phyloP scores from a whole-genome alignment of 164 flowering plant genomes.

The Vitis riparia region DNA sequence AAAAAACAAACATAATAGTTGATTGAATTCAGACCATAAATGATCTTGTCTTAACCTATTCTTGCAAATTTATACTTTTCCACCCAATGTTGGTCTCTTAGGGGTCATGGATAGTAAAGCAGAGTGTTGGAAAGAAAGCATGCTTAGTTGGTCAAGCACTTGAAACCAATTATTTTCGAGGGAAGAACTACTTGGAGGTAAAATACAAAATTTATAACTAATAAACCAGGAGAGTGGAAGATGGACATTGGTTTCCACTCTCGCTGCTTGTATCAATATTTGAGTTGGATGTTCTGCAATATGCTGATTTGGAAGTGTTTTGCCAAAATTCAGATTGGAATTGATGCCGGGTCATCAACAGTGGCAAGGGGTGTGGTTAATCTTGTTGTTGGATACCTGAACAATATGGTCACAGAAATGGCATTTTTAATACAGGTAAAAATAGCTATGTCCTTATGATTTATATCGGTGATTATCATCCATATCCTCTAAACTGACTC shows the following conservation, averaged over 20 bases:
- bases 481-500: no score
- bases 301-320: not conserved
- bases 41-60: no score
- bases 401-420: constrained; percentile 87
- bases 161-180: constrained; percentile 68
- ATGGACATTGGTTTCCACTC: no score
- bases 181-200: constrained; percentile 95
- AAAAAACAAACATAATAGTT: not conserved
- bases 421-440: constrained; percentile 90
- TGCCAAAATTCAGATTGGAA: constrained; percentile 49
- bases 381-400: constrained; percentile 91
- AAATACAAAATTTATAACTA: not conserved
- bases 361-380: constrained; percentile 91
- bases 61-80: not conserved
- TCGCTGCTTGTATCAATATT: no score
- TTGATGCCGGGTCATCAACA: constrained; percentile 89
- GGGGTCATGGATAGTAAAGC: constrained; percentile 99
- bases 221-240: no score
- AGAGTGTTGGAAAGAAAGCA: constrained; percentile 92
- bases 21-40: no score
- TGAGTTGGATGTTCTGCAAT: no score
- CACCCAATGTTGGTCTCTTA: constrained; percentile 10
- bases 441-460: not conserved
- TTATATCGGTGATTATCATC: no score
- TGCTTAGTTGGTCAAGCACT: constrained; percentile 91